A percentile compares a stretch with the other conserved stretches of the same genome.
Evolutionary conservation across 805 yeast species (phyloP).

Genomic region (Kuraishia ogatae): DNA sequence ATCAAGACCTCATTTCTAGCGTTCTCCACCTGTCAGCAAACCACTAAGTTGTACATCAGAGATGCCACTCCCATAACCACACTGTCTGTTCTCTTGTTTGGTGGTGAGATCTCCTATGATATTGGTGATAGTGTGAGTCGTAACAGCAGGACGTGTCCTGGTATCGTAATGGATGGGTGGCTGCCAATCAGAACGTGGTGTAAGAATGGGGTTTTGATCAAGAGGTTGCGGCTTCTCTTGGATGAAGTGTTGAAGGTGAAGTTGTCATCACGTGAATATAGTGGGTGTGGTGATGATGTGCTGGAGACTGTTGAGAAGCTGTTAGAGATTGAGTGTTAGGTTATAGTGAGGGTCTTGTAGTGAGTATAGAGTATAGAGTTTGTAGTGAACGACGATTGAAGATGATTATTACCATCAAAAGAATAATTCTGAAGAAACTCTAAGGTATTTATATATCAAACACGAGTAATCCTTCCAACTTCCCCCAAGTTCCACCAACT

Average conservation of each 20-base stretch:
- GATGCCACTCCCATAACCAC: constrained; percentile 77
- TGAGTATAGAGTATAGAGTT: too few species aligned
- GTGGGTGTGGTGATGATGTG: constrained; percentile 24
- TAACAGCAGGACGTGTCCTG: constrained; percentile 56
- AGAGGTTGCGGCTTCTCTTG: constrained; percentile 54
- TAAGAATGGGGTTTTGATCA: constrained; percentile 80
- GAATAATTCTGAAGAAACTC: too few species aligned
- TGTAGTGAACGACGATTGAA: too few species aligned
- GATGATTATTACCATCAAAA: too few species aligned
- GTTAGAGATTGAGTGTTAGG: constrained; percentile 13
- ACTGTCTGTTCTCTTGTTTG: constrained; percentile 68
- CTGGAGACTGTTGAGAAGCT: constrained; percentile 31
- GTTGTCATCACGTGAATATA: constrained; percentile 32
- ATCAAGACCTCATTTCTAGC: constrained; percentile 53
- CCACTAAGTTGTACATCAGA: constrained; percentile 60
- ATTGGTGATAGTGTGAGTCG: constrained; percentile 22
- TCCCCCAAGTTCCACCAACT: too few species aligned
- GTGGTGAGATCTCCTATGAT: constrained; percentile 63
- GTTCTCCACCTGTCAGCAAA: constrained; percentile 49
- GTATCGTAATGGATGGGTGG: constrained; percentile 85
- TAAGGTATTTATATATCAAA: too few species aligned
- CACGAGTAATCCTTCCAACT: too few species aligned
- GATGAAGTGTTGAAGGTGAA: constrained; percentile 60
- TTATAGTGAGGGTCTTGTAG: too few species aligned
- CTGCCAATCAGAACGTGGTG: constrained; percentile 89